These are phyloP conservation scores for Aspergillus ustus DNA, from an alignment of 2,329 filamentous ascomycete genomes.

Conservation along the genomic window DNA sequence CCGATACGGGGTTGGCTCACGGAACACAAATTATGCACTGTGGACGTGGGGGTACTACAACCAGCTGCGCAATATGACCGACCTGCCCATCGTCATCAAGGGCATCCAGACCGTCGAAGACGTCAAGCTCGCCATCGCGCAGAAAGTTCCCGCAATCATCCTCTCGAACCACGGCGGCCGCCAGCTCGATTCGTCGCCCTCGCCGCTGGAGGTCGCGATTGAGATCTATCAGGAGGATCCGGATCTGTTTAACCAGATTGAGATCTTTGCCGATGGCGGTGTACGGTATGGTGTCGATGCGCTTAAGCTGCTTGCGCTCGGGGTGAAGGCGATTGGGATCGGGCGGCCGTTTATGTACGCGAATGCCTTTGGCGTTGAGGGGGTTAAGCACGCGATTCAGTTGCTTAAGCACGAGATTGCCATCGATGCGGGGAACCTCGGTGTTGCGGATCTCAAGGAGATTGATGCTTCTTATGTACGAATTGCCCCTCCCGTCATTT, in stretches of 20 bases:
- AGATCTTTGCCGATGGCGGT: constrained; percentile 58
- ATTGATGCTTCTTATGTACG: constrained; percentile 19
- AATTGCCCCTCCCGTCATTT: too few relatives aligned
- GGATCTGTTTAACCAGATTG: constrained; percentile 52
- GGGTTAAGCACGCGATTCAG: constrained; percentile 18
- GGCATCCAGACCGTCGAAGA: constrained; percentile 26
- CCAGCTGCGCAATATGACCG: constrained; percentile 12
- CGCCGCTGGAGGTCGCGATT: constrained; percentile 53
- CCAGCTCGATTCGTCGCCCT: constrained; percentile 51
- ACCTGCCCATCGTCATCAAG: constrained; percentile 22
- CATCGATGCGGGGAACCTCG: constrained; percentile 17
- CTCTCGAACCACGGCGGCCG: constrained; percentile 12
- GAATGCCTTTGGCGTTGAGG: constrained; percentile 28
- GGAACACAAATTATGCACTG: constrained; percentile 8
- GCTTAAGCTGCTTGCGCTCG: constrained; percentile 57
- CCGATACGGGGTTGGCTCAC: constrained; percentile 13
- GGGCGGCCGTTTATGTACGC: constrained; percentile 39
- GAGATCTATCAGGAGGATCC: constrained; percentile 56
- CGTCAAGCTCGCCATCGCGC: constrained; percentile 23
- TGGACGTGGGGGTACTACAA: constrained; percentile 17
- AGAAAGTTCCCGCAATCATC: constrained; percentile 50
- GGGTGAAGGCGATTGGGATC: constrained; percentile 57
- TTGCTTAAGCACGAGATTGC: constrained; percentile 20
- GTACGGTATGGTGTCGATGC: constrained; percentile 57
- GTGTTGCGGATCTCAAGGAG: constrained; percentile 13